These are phyloP conservation scores for Hericium coralloides DNA, from an alignment of 768 basidiomycete genomes.

Conservation along the genomic window DNA sequence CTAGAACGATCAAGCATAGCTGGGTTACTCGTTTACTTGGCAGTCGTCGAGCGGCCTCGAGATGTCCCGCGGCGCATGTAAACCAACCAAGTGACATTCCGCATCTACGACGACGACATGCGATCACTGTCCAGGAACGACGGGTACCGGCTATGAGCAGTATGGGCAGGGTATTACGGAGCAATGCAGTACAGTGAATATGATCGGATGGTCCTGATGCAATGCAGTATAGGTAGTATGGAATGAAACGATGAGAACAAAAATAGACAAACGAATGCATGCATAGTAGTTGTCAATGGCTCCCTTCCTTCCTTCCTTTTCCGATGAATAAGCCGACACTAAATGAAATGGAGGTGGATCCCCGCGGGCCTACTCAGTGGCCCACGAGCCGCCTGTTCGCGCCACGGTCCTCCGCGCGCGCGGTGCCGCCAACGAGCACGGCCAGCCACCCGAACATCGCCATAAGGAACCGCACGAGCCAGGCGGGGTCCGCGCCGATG, in stretches of 20 bases:
- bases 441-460: slow-evolving; percentile 72
- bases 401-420: background rate
- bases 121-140: background rate
- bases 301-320: background rate
- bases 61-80: background rate
- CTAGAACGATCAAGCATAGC: background rate
- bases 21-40: background rate
- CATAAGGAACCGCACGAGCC: slow-evolving; percentile 77
- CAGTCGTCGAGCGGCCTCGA: background rate
- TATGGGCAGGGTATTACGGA: background rate
- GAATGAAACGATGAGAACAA: background rate
- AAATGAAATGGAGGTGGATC: background rate
- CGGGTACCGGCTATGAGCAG: background rate
- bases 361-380: background rate
- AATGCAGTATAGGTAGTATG: background rate
- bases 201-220: background rate
- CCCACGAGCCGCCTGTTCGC: background rate
- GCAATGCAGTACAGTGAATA: background rate
- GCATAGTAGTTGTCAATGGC: background rate
- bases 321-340: background rate
- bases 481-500: slow-evolving; percentile 62
- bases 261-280: background rate
- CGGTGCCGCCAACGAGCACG: slow-evolving; percentile 30
- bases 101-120: background rate
- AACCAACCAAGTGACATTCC: background rate